A percentile compares a stretch with the other conserved stretches of the same genome.
Conservation (phyloP, 1,284 basidiomycete genomes). For the Omphalotus olearius region DNA sequence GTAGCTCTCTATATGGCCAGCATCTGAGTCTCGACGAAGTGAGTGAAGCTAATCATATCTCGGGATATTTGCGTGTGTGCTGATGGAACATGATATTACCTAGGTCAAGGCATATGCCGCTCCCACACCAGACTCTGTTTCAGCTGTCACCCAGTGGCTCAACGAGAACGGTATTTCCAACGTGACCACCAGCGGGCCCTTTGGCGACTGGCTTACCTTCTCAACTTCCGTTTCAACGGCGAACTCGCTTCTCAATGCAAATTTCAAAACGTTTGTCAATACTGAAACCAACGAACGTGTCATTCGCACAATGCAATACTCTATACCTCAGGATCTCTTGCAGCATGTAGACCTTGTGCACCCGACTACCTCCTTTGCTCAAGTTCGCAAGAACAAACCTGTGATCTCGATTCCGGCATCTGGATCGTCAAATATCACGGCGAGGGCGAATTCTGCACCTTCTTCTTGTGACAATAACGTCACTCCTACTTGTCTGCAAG, state of each 20-base stretch:
- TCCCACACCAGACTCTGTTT: background rate
- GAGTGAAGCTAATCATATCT: constrained; percentile 1
- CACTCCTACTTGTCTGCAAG: constrained; percentile 8
- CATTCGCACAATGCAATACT: constrained; percentile 32
- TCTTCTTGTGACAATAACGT: constrained; percentile 4
- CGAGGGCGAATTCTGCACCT: background rate
- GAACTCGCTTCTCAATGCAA: constrained; percentile 11
- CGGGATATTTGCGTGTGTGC: background rate
- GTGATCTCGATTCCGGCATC: background rate
- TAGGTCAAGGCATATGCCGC: constrained; percentile 11
- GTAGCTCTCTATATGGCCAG: constrained; percentile 19
- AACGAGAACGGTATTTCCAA: constrained; percentile 9
- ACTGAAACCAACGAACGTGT: constrained; percentile 27
- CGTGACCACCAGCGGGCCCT: background rate
- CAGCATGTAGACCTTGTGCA: constrained; percentile 3
- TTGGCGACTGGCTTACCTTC: constrained; percentile 6
- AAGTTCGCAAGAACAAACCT: background rate
- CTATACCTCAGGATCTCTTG: constrained; percentile 1
- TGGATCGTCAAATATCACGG: background rate
- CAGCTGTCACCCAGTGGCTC: constrained; percentile 14
- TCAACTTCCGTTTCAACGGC: constrained; percentile 13
- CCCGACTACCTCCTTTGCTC: constrained; percentile 8
- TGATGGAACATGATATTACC: background rate
- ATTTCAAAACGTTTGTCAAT: constrained; percentile 31
- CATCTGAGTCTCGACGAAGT: constrained; percentile 17